phyloP scores from a whole-genome alignment of 2,329 filamentous ascomycete genomes.

The Penicillium sp. region DNA sequence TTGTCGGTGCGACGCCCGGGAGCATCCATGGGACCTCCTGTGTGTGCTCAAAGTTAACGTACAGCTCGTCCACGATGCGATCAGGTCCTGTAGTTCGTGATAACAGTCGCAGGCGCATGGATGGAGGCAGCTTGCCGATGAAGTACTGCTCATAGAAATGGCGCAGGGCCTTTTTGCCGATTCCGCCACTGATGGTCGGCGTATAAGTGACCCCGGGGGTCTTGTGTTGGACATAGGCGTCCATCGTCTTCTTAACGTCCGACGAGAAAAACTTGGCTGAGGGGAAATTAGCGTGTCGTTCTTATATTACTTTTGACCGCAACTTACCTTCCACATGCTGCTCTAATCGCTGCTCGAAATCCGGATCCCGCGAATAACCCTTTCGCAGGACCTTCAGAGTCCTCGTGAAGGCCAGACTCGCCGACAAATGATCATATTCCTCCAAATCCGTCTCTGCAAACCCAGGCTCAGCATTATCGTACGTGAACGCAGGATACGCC shows the following conservation, averaged over 20 bases:
- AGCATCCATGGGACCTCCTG: conserved; percentile 57
- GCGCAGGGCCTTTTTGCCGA: conserved; percentile 41
- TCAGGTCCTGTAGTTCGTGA: conserved; percentile 57
- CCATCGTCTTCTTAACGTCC: conserved; percentile 31
- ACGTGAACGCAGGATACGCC: conserved; percentile 47
- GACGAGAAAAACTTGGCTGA: conserved; percentile 35
- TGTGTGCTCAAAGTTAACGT: conserved; percentile 56
- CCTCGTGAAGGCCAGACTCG: conserved; percentile 66
- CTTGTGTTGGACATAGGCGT: conserved; percentile 30
- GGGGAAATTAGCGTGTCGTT: neutral
- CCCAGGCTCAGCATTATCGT: conserved; percentile 56
- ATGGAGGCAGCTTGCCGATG: conserved; percentile 50
- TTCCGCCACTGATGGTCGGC: conserved; percentile 42
- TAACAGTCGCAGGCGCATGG: conserved; percentile 52
- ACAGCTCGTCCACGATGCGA: conserved; percentile 59
- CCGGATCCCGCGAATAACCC: conserved; percentile 51
- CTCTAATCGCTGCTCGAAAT: conserved; percentile 38
- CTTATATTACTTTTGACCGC: too few species aligned
- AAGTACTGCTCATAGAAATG: conserved; percentile 58
- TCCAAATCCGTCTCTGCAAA: conserved; percentile 70
- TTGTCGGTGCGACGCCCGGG: conserved; percentile 55
- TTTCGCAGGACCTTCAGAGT: conserved; percentile 57
- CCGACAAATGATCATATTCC: conserved; percentile 61
- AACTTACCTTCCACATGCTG: conserved; percentile 35
- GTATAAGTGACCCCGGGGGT: conserved; percentile 31